These are phyloP conservation scores for Uromyces viciae-fabae DNA, from an alignment of 1,284 basidiomycete species.

Conservation along the genomic window DNA sequence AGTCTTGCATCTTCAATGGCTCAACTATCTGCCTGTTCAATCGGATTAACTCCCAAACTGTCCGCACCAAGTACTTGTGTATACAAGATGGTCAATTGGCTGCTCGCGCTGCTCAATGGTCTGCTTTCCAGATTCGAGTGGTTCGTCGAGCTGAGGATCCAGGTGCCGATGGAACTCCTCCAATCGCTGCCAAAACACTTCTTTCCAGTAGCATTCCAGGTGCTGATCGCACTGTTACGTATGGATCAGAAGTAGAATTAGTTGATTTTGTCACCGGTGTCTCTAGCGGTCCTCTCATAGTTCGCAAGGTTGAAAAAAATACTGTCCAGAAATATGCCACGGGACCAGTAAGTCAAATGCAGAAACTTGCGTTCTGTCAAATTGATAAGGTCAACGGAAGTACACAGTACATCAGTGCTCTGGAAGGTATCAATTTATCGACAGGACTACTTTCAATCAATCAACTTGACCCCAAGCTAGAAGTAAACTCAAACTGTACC, in stretches of 20 bases:
- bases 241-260: slow-evolving; percentile 80
- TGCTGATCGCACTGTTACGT: slow-evolving; percentile 76
- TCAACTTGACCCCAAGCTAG: slow-evolving; percentile 8
- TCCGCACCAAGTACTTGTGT: slow-evolving; percentile 93
- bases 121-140: slow-evolving; percentile 80
- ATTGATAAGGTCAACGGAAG: slow-evolving; percentile 55
- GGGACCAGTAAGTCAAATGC: slow-evolving; percentile 90
- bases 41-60: slow-evolving; percentile 93
- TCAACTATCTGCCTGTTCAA: slow-evolving; percentile 93
- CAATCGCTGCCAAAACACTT: slow-evolving; percentile 47
- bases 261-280: slow-evolving; percentile 79
- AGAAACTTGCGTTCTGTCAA: slow-evolving; percentile 85
- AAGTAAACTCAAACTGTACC: neutral
- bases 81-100: slow-evolving; percentile 77
- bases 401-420: slow-evolving; percentile 42
- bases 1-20: slow-evolving; percentile 80
- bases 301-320: slow-evolving; percentile 89
- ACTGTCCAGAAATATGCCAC: slow-evolving; percentile 69
- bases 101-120: slow-evolving; percentile 82
- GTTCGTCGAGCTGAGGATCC: slow-evolving; percentile 51
- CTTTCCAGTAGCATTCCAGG: slow-evolving; percentile 49
- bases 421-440: slow-evolving; percentile 28
- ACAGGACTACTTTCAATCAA: neutral
- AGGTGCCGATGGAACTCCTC: slow-evolving; percentile 48
- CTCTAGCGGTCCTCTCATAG: slow-evolving; percentile 76